Evolutionary conservation across 1,284 basidiomycete genomes (phyloP).

Genomic region (Ganoderma lingzhi): DNA sequence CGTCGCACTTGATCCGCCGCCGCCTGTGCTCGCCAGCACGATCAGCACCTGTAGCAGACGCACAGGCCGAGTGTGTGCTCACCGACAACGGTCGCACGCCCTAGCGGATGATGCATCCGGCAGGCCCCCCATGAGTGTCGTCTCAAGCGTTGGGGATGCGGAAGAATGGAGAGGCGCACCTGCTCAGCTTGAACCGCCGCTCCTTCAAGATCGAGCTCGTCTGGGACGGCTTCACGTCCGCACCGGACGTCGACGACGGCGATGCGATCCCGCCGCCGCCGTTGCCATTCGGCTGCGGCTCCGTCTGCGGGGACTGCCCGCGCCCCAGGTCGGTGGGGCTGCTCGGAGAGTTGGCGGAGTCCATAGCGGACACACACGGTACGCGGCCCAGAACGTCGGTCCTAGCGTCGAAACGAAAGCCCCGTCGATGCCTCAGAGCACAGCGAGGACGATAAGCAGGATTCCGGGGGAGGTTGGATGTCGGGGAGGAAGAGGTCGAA

Average conservation of each 20-base stretch:
- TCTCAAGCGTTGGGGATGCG: slow-evolving; percentile 5
- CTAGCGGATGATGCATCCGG: slow-evolving; percentile 44
- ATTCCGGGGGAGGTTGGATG: neutral
- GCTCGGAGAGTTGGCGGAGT: slow-evolving; percentile 16
- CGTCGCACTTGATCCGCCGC: slow-evolving; percentile 83
- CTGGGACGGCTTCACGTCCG: slow-evolving; percentile 35
- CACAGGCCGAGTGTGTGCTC: slow-evolving; percentile 42
- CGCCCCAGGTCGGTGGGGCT: neutral
- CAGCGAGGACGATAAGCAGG: neutral
- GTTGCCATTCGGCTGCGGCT: slow-evolving; percentile 1
- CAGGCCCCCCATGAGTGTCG: neutral
- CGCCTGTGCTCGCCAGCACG: slow-evolving; percentile 53
- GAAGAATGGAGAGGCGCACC: slow-evolving; percentile 53
- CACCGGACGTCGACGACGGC: neutral
- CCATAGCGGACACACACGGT: slow-evolving; percentile 11
- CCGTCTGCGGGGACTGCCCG: neutral
- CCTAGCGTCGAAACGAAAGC: neutral
- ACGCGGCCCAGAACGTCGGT: neutral
- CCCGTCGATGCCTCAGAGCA: neutral
- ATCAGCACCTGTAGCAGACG: neutral
- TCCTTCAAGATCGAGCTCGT: slow-evolving; percentile 65
- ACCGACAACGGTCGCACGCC: slow-evolving; percentile 88
- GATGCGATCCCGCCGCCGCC: neutral
- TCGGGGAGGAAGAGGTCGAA: neutral
- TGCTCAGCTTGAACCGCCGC: slow-evolving; percentile 83